Base-by-base conservation (phyloP, 2,329 filamentous ascomycete species). In the Talaromyces sp. region DNA sequence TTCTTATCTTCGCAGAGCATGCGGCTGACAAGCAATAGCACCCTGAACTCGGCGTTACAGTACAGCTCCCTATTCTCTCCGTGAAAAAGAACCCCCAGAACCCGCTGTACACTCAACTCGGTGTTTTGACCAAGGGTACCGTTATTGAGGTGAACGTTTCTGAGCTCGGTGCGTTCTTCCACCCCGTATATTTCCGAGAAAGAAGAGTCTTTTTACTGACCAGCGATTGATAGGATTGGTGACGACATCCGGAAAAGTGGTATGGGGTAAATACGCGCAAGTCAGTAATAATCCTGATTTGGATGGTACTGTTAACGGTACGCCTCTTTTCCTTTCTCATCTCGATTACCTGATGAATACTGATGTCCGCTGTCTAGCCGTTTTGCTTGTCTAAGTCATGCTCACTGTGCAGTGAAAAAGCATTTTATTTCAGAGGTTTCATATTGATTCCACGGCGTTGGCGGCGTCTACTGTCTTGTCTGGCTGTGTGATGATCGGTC, bases 101-200 rank as follows among this genome's bases (percentile, higher is more conserved):
- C 74, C 91, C 91, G 0, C 83, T 96, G 73, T 96, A 96, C 79
- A 97, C 93, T 0, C 92, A 96, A 73, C 81, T 98, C 5, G 93
- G 93, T 65, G 93, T 96, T 2, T 76, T 97, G 71, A 93, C 90
- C 55, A 92, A 92, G 79, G 91, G 91, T 67, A 93, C 87, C 33
- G 86, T 89, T 65, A 86, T 93, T 72, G 93, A 98, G 78, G 92
- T 98, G 71, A 96, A 99, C 74, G 92, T 97, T 33, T 90, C 86
- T 62, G 95, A 99, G 75, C 79, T 98, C 66, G 62, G 61, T 63
- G 31, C 1, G 25, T 31, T 25, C 37, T 14, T 28, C 18, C 46
- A 2, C 11, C 8, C 2, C n/a, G 1, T 2, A 28, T 28, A 3
- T 28, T 28, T 28, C 3, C 3, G 6, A 28, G 6, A 28, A 28